Evolutionary conservation across 306 rosid species (phyloP).

Genomic region (Quercus bicolor): DNA sequence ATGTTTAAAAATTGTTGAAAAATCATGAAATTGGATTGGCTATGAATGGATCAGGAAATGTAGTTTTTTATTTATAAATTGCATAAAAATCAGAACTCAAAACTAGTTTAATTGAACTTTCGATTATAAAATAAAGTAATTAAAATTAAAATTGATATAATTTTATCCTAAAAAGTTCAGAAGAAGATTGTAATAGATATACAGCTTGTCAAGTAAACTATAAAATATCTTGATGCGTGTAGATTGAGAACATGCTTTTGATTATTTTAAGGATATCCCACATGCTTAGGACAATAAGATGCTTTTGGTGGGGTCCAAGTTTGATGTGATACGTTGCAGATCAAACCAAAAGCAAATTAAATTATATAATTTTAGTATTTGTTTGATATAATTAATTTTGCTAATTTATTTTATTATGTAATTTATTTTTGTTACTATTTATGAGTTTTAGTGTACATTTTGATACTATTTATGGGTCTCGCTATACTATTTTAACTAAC

Average conservation of each 20-base stretch:
- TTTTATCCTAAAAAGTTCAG: too few species aligned
- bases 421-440: rapidly evolving
- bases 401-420: rapidly evolving
- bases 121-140: too few species aligned
- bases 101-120: too few species aligned
- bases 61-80: too few species aligned
- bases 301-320: neutral
- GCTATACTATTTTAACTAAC: rapidly evolving
- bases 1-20: too few species aligned
- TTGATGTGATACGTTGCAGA: neutral
- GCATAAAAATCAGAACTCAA: too few species aligned
- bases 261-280: neutral
- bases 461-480: rapidly evolving
- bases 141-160: too few species aligned
- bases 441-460: rapidly evolving
- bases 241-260: neutral
- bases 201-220: too few species aligned
- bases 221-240: too few species aligned
- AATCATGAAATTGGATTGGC: too few species aligned
- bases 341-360: neutral
- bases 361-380: rapidly evolving
- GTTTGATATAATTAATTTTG: rapidly evolving
- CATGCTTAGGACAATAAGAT: neutral
- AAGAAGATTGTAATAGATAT: too few species aligned
- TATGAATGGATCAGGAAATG: too few species aligned